Evolutionary conservation across 805 yeast species (phyloP).

Genomic region (Candida verbasci): DNA sequence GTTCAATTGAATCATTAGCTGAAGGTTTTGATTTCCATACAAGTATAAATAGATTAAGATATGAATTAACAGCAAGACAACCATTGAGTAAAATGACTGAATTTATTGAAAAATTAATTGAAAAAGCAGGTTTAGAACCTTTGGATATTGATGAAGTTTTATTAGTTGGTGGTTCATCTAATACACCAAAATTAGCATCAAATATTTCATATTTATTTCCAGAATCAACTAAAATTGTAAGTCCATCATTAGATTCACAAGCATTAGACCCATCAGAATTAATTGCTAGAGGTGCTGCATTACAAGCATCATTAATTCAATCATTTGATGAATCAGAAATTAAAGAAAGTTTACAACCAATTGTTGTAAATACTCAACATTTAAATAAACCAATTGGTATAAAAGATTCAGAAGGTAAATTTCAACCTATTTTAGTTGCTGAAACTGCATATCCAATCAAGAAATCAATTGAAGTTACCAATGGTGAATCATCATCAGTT

Average conservation of each 20-base stretch:
- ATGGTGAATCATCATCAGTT: constrained; percentile 55
- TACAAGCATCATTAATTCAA: constrained; percentile 87
- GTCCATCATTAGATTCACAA: constrained; percentile 75
- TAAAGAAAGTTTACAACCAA: constrained; percentile 74
- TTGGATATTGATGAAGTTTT: constrained; percentile 88
- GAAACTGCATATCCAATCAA: constrained; percentile 92
- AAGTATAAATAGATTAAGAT: constrained; percentile 89
- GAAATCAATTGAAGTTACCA: constrained; percentile 61
- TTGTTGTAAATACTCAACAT: constrained; percentile 86
- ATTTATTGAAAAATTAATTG: constrained; percentile 69
- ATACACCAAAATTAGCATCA: constrained; percentile 84
- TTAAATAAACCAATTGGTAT: constrained; percentile 80
- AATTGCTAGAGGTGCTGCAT: constrained; percentile 90
- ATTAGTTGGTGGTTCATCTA: constrained; percentile 89
- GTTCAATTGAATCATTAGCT: constrained; percentile 91
- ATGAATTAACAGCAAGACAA: constrained; percentile 78
- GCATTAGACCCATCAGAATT: constrained; percentile 86
- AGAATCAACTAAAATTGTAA: constrained; percentile 64
- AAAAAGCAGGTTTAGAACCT: constrained; percentile 79
- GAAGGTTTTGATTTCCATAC: constrained; percentile 94
- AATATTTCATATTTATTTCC: constrained; percentile 76
- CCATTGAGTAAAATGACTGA: constrained; percentile 71
- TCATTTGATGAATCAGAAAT: constrained; percentile 80
- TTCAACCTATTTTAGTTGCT: constrained; percentile 67
- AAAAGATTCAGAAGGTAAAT: constrained; percentile 65